Percentiles rank a stretch among this genome's conserved stretches.
phyloP scores from a whole-genome alignment of 768 basidiomycete genomes.

The Russula dissimulans region DNA sequence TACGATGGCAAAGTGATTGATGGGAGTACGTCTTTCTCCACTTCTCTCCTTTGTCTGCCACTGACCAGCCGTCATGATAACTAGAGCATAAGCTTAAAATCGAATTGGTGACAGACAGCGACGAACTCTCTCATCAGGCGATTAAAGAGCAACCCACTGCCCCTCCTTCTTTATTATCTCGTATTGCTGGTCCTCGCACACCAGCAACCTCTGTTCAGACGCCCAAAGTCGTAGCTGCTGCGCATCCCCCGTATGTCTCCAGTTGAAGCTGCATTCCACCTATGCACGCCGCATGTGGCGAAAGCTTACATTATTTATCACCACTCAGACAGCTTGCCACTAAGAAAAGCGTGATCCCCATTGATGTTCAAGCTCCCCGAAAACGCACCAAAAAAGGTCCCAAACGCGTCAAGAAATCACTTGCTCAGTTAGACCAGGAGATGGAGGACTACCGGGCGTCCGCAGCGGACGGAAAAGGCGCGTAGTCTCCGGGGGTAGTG shows the following conservation, averaged over 20 bases:
- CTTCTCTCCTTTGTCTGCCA: background rate
- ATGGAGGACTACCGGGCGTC: constrained; percentile 69
- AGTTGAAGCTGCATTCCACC: background rate
- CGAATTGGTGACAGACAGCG: constrained; percentile 48
- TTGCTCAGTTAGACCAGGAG: constrained; percentile 62
- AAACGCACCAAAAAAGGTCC: constrained; percentile 62
- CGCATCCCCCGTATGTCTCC: background rate
- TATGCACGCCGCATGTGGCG: background rate
- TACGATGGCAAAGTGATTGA: constrained; percentile 75
- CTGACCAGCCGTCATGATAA: background rate
- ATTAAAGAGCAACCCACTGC: constrained; percentile 21
- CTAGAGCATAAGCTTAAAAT: constrained; percentile 60
- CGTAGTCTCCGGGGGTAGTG: background rate
- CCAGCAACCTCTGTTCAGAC: background rate
- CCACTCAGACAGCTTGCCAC: constrained; percentile 5
- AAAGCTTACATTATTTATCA: background rate
- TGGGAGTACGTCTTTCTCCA: constrained; percentile 31
- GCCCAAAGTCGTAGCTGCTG: background rate
- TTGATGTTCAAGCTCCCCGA: constrained; percentile 10
- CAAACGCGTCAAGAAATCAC: constrained; percentile 60
- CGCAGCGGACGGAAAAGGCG: background rate
- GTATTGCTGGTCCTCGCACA: constrained; percentile 25
- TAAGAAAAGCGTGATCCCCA: constrained; percentile 3
- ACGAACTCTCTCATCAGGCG: constrained; percentile 22
- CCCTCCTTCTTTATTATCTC: constrained; percentile 32